Conservation (phyloP, 352 stramenopile genomes). For the Phytophthora meadii region DNA sequence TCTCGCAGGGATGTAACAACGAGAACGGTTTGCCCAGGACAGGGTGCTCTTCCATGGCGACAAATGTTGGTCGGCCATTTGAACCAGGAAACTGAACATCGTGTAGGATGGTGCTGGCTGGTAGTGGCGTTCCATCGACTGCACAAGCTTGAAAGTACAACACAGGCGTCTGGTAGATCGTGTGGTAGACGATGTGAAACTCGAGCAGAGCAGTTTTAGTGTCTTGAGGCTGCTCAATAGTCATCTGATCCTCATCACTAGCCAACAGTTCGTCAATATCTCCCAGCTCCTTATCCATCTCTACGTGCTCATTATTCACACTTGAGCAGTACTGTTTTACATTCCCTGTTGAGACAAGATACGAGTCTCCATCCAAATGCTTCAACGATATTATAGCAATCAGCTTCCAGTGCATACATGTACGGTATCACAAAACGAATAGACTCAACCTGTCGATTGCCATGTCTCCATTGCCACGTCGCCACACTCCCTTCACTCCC, state of each 20-base stretch:
- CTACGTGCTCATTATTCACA: neutral
- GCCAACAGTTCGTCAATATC: slow-evolving; percentile 28
- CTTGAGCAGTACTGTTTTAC: slow-evolving; percentile 1
- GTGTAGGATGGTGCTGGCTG: slow-evolving; percentile 20
- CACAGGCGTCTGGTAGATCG: slow-evolving; percentile 75
- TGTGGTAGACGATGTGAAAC: slow-evolving; percentile 86
- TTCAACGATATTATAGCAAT: slow-evolving; percentile 18
- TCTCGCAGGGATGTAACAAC: slow-evolving; percentile 85
- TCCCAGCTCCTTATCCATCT: neutral
- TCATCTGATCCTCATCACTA: slow-evolving; percentile 15
- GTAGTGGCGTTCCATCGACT: slow-evolving; percentile 51
- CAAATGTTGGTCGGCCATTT: slow-evolving; percentile 38
- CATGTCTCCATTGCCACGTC: slow-evolving; percentile 70
- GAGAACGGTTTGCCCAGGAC: slow-evolving; percentile 73
- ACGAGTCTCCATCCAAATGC: slow-evolving; percentile 72
- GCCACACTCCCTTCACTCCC: slow-evolving; percentile 5
- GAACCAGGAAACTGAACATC: slow-evolving; percentile 47
- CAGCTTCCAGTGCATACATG: no score
- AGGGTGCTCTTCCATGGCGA: slow-evolving; percentile 75
- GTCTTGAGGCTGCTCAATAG: neutral
- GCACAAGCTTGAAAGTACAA: slow-evolving; percentile 66
- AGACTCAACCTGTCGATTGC: slow-evolving; percentile 48
- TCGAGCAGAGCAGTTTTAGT: slow-evolving; percentile 57
- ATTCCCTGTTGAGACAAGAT: slow-evolving; percentile 69
- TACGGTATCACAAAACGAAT: no score